Evolutionary conservation across 2,329 filamentous ascomycete genomes (phyloP).

Genomic region (Aspergillus tubingensis): DNA sequence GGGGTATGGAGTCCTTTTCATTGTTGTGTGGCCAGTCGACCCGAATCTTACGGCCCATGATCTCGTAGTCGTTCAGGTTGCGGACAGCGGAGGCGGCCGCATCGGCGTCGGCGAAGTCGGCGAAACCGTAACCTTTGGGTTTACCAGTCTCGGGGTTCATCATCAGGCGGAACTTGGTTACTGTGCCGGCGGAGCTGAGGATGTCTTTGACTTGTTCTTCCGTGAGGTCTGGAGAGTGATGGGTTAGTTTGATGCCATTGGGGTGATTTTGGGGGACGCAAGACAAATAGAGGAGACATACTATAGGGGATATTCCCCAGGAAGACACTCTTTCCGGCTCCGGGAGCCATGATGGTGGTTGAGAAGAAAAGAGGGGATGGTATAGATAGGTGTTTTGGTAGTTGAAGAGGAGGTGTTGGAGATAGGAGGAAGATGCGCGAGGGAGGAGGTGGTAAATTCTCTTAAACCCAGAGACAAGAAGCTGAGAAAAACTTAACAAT

Average conservation of each 20-base stretch:
- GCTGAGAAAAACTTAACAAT: too few relatives aligned
- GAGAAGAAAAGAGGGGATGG: not conserved
- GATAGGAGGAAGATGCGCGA: not conserved
- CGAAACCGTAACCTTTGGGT: constrained; percentile 95
- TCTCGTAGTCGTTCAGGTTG: constrained; percentile 92
- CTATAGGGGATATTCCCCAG: constrained; percentile 66
- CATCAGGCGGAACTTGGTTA: constrained; percentile 88
- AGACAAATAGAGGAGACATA: constrained; percentile 58
- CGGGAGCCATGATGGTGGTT: constrained; percentile 42
- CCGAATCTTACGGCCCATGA: constrained; percentile 89
- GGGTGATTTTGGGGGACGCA: constrained; percentile 19
- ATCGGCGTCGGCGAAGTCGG: constrained; percentile 92
- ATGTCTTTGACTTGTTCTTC: constrained; percentile 96
- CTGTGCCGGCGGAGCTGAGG: constrained; percentile 85
- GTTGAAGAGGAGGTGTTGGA: not conserved
- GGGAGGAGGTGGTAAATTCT: not conserved
- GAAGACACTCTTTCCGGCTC: constrained; percentile 50
- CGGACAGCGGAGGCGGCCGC: constrained; percentile 89
- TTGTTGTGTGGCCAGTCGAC: constrained; percentile 97
- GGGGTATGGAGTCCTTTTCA: constrained; percentile 65
- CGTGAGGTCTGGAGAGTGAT: constrained; percentile 69
- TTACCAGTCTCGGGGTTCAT: constrained; percentile 94
- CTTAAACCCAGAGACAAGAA: too few relatives aligned
- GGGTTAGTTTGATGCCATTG: not conserved
- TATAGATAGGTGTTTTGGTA: constrained; percentile 1